Evolutionary conservation across 305 asterid species (phyloP).

Genomic region (Fraxinus paxiana): DNA sequence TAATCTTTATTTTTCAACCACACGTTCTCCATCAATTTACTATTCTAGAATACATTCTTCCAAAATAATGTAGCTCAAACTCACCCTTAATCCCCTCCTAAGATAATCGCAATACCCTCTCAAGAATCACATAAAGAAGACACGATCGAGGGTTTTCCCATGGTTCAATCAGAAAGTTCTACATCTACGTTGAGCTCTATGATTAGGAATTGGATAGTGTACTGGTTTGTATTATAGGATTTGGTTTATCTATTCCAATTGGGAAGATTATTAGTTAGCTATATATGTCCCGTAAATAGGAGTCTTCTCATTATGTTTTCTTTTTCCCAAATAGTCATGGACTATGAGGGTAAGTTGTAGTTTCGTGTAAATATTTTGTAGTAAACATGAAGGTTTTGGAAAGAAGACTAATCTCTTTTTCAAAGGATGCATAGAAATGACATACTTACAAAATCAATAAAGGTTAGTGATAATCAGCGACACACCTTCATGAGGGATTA

Average conservation of each 20-base stretch:
- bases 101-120: neutral
- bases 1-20: too few species aligned
- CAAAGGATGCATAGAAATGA: neutral
- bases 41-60: too few species aligned
- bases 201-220: neutral
- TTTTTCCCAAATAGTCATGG: neutral
- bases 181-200: neutral
- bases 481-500: neutral
- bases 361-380: neutral
- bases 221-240: neutral
- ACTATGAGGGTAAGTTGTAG: neutral
- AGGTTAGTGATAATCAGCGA: neutral
- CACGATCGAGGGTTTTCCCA: neutral
- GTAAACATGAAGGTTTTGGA: neutral
- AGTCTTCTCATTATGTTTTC: neutral
- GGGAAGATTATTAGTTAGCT: neutral
- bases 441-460: too few species aligned
- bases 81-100: neutral
- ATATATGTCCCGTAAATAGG: neutral
- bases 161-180: neutral
- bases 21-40: too few species aligned
- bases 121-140: neutral
- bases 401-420: too few species aligned
- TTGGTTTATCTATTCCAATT: neutral
- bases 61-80: too few species aligned